Evolutionary conservation across 208 protist species (phyloP).

Genomic region (Leishmania turanica): DNA sequence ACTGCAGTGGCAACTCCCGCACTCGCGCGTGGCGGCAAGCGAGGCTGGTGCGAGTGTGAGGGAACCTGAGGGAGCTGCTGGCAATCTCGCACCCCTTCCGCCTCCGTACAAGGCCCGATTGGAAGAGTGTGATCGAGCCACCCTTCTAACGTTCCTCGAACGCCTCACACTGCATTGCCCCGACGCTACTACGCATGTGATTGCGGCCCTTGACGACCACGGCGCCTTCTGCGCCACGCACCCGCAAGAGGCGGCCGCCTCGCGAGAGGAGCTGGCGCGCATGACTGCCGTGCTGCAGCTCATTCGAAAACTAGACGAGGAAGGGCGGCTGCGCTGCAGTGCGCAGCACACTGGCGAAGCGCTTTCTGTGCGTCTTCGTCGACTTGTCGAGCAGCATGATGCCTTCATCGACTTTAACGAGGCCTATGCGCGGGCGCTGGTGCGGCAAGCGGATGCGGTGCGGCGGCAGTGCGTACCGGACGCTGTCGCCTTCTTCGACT

Average conservation of each 20-base stretch:
- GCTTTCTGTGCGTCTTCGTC: slow-evolving; percentile 41
- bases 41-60: not conserved
- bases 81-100: slow-evolving; percentile 33
- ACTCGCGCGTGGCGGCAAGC: not conserved
- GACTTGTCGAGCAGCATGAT: slow-evolving; percentile 66
- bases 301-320: slow-evolving; percentile 56
- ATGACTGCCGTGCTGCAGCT: slow-evolving; percentile 38
- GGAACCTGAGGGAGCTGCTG: not conserved
- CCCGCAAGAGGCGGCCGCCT: slow-evolving; percentile 44
- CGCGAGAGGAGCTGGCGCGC: slow-evolving; percentile 24
- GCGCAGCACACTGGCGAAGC: slow-evolving; percentile 19
- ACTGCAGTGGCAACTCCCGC: slow-evolving; percentile 11
- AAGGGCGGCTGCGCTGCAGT: slow-evolving; percentile 55
- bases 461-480: slow-evolving; percentile 11
- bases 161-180: slow-evolving; percentile 41
- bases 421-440: slow-evolving; percentile 34
- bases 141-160: slow-evolving; percentile 57
- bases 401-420: slow-evolving; percentile 54
- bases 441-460: slow-evolving; percentile 32
- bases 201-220: slow-evolving; percentile 62
- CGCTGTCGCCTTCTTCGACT: slow-evolving; percentile 49
- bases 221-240: slow-evolving; percentile 44
- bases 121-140: slow-evolving; percentile 53
- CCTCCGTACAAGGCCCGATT: slow-evolving; percentile 36
- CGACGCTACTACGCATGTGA: slow-evolving; percentile 34